Evolutionary conservation across 768 basidiomycete genomes (phyloP).

Genomic region (Leccinum ochraceum): DNA sequence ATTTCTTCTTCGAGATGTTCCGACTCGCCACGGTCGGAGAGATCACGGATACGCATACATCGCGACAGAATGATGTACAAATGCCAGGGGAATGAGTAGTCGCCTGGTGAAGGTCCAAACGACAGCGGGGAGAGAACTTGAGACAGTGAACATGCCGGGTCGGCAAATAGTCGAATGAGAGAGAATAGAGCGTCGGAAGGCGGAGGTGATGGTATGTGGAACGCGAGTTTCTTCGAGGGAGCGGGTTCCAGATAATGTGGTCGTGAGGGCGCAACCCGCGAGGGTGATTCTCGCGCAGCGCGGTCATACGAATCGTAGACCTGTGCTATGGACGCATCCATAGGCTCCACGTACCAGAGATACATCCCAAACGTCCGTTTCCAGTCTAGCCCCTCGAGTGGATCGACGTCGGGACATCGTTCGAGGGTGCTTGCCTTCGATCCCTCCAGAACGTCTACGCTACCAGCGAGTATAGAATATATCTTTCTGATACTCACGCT

Average conservation of each 20-base stretch:
- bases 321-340: slow-evolving; percentile 69
- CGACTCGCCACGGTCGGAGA: slow-evolving; percentile 73
- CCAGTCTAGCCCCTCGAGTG: slow-evolving; percentile 81
- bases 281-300: slow-evolving; percentile 37
- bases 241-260: slow-evolving; percentile 56
- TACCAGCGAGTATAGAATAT: slow-evolving; percentile 83
- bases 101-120: slow-evolving; percentile 72
- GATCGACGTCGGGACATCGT: slow-evolving; percentile 56
- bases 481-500: slow-evolving; percentile 69
- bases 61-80: slow-evolving; percentile 85
- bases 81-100: slow-evolving; percentile 90
- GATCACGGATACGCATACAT: slow-evolving; percentile 81
- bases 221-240: slow-evolving; percentile 29
- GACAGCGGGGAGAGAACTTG: slow-evolving; percentile 71
- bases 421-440: slow-evolving; percentile 51
- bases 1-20: slow-evolving; percentile 36
- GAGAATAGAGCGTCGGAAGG: slow-evolving; percentile 77
- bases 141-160: slow-evolving; percentile 69
- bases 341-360: slow-evolving; percentile 82
- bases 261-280: slow-evolving; percentile 51
- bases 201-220: slow-evolving; percentile 46
- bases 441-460: slow-evolving; percentile 59
- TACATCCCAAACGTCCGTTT: slow-evolving; percentile 88
- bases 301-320: slow-evolving; percentile 65
- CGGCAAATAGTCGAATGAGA: slow-evolving; percentile 76